Evolutionary conservation across 2,329 filamentous ascomycete genomes (phyloP).

Genomic region (Monilinia aucupariae): DNA sequence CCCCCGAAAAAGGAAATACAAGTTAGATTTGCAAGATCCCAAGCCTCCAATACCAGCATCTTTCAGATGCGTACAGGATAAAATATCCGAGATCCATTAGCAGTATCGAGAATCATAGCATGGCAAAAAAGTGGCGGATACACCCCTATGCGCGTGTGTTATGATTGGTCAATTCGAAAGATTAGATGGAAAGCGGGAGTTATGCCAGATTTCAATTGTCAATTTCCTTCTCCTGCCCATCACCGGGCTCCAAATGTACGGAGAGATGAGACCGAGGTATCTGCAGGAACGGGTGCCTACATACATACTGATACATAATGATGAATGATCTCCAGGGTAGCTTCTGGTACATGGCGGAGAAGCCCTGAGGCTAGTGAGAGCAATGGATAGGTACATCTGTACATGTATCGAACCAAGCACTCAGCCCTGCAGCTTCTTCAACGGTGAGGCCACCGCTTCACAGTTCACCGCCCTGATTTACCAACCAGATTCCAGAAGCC

Average conservation of each 20-base stretch:
- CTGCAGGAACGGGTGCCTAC: conserved; percentile 32
- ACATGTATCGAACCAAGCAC: conserved; percentile 18
- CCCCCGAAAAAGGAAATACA: conserved; percentile 1
- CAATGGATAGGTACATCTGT: conserved; percentile 15
- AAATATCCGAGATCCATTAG: neutral
- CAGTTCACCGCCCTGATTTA: conserved; percentile 24
- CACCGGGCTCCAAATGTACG: conserved; percentile 19
- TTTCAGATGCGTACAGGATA: neutral
- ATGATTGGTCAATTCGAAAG: conserved; percentile 24
- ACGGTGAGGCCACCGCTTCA: conserved; percentile 26
- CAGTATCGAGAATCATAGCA: neutral
- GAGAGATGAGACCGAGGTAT: conserved; percentile 27
- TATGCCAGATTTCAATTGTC: conserved; percentile 19
- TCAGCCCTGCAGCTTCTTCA: conserved; percentile 31
- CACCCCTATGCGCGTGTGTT: conserved; percentile 17
- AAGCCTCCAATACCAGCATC: neutral
- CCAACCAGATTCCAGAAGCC: conserved; percentile 23
- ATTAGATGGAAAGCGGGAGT: conserved; percentile 18
- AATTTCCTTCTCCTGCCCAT: conserved; percentile 24
- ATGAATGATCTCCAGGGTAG: conserved; percentile 22
- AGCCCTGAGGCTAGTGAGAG: conserved; percentile 21
- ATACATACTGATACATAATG: conserved; percentile 27
- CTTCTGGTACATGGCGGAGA: conserved; percentile 26
- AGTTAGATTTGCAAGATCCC: neutral
- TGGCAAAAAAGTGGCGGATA: neutral